Conservation (phyloP, 2,329 filamentous ascomycete genomes). For the Septoria linicola region DNA sequence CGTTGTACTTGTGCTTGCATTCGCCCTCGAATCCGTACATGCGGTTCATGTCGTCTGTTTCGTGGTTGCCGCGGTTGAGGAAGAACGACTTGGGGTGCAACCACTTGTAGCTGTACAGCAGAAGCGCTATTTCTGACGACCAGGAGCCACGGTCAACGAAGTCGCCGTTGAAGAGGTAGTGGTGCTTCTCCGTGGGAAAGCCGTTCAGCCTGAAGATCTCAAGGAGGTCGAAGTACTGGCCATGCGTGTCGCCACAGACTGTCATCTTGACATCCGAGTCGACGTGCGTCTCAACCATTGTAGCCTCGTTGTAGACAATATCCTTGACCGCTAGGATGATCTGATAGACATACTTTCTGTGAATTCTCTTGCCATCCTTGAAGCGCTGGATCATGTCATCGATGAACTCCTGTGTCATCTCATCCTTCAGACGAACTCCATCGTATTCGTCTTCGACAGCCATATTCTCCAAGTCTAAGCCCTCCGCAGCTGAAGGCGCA, state of each 20-base stretch:
- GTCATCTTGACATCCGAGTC: slow-evolving; percentile 76
- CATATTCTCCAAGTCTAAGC: slow-evolving; percentile 83
- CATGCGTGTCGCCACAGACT: slow-evolving; percentile 96
- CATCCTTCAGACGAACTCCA: slow-evolving; percentile 70
- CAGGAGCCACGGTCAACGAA: slow-evolving; percentile 97
- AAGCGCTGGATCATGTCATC: slow-evolving; percentile 96
- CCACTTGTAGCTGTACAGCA: slow-evolving; percentile 97
- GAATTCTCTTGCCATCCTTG: slow-evolving; percentile 92
- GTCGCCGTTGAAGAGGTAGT: slow-evolving; percentile 97
- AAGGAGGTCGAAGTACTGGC: slow-evolving; percentile 96
- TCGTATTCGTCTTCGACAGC: slow-evolving; percentile 81
- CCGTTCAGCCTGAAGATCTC: slow-evolving; percentile 94
- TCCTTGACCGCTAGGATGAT: slow-evolving; percentile 89
- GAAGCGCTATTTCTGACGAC: slow-evolving; percentile 93
- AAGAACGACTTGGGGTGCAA: slow-evolving; percentile 79
- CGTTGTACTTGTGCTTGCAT: slow-evolving; percentile 97
- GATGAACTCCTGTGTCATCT: slow-evolving; percentile 96
- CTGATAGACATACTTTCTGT: slow-evolving; percentile 95
- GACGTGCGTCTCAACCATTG: slow-evolving; percentile 92
- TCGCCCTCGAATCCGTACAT: slow-evolving; percentile 98
- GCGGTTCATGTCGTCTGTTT: slow-evolving; percentile 91
- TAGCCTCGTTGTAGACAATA: slow-evolving; percentile 86
- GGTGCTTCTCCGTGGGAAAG: slow-evolving; percentile 77
- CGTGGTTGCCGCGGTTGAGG: slow-evolving; percentile 96
- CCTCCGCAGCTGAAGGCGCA: slow-evolving; percentile 87